Conservation (phyloP, 2,329 filamentous ascomycete species). For the Mycocentrospora acerina region DNA sequence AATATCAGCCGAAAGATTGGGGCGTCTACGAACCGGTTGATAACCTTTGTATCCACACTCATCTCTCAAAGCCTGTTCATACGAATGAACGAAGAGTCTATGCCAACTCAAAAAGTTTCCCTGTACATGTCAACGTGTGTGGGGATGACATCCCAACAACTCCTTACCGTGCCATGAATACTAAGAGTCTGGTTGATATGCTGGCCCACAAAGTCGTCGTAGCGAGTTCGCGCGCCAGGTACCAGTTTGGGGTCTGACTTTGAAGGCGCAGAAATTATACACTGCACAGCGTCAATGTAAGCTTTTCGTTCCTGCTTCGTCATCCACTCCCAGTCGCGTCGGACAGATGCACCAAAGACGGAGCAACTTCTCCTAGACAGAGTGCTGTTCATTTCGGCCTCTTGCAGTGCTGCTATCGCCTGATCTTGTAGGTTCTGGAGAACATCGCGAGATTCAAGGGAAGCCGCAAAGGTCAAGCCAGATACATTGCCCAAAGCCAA, state of each 20-base stretch:
- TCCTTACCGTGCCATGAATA: conserved; percentile 19
- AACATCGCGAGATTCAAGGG: conserved; percentile 7
- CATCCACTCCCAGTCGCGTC: conserved; percentile 16
- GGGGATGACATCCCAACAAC: too few species aligned
- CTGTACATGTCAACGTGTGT: too few species aligned
- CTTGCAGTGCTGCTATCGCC: conserved; percentile 12
- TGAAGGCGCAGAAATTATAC: conserved; percentile 14
- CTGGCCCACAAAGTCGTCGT: conserved; percentile 29
- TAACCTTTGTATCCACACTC: conserved; percentile 43
- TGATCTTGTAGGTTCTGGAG: conserved; percentile 15
- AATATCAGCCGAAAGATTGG: too few species aligned
- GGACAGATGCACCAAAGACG: conserved; percentile 9
- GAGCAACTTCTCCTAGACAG: conserved; percentile 7
- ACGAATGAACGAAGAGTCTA: conserved; percentile 38
- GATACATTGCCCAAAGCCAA: conserved; percentile 16
- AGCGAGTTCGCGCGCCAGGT: conserved; percentile 25
- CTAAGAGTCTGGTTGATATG: conserved; percentile 23
- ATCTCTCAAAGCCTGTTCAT: conserved; percentile 39
- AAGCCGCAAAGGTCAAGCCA: conserved; percentile 6
- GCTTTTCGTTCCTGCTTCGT: conserved; percentile 10
- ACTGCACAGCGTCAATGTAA: conserved; percentile 24
- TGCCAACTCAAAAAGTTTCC: conserved; percentile 16
- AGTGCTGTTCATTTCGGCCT: conserved; percentile 5
- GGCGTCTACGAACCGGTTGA: too few species aligned
- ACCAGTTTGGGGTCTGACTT: conserved; percentile 10